Percentiles rank a stretch among this genome's conserved stretches.
Evolutionary conservation across 1,284 basidiomycete species (phyloP).

Genomic region (Butyriboletus appendiculatus): DNA sequence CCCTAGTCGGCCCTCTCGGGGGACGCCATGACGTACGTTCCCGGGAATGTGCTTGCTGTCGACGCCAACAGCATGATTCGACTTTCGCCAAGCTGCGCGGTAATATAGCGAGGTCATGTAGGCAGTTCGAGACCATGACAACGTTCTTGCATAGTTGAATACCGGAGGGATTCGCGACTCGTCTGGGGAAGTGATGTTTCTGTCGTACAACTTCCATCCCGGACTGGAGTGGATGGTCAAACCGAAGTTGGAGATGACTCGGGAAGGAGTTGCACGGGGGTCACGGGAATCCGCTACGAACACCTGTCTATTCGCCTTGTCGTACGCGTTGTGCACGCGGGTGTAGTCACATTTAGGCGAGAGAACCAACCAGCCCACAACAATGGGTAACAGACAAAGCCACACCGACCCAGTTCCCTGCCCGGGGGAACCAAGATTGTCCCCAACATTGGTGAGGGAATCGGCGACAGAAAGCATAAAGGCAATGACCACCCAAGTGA

Average conservation of each 20-base stretch:
- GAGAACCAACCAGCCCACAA: slow-evolving; percentile 43
- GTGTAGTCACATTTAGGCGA: slow-evolving; percentile 42
- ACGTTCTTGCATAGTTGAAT: slow-evolving; percentile 34
- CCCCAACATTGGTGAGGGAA: slow-evolving; percentile 34
- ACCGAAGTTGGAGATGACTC: slow-evolving; percentile 15
- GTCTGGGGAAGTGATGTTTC: slow-evolving; percentile 16
- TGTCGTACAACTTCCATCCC: not conserved
- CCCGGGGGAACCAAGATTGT: slow-evolving; percentile 33
- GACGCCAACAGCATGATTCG: slow-evolving; percentile 1
- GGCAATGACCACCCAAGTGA: slow-evolving; percentile 45
- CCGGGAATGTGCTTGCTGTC: not conserved
- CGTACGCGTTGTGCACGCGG: slow-evolving; percentile 34
- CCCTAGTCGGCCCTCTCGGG: slow-evolving; percentile 25
- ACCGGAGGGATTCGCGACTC: slow-evolving; percentile 30
- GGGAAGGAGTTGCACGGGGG: not conserved
- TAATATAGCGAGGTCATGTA: slow-evolving; percentile 25
- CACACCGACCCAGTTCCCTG: slow-evolving; percentile 40
- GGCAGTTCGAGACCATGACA: slow-evolving; percentile 28
- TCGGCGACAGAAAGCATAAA: slow-evolving; percentile 44
- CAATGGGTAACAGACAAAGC: slow-evolving; percentile 45
- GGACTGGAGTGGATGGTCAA: slow-evolving; percentile 20
- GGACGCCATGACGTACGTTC: not conserved
- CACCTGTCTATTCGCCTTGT: slow-evolving; percentile 32
- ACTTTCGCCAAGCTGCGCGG: slow-evolving; percentile 19
- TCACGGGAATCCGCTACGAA: slow-evolving; percentile 6